Conservation (phyloP, 2,329 filamentous ascomycete species). For the Aspergillus alliaceus region DNA sequence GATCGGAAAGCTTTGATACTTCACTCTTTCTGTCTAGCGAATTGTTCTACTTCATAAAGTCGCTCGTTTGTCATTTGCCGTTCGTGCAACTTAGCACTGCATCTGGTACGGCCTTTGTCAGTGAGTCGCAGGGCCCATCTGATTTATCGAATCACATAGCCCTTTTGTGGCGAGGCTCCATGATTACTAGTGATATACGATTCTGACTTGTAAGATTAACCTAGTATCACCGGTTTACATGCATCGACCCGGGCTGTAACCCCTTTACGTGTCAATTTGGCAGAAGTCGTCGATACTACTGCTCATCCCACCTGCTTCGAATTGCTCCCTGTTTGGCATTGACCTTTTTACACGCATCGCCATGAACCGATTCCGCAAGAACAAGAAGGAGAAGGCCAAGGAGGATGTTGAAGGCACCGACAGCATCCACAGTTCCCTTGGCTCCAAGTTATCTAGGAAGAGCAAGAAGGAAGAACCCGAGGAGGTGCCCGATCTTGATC, state of each 20-base stretch:
- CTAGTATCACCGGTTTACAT: slow-evolving; percentile 2
- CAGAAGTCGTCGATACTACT: not conserved
- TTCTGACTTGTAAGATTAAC: slow-evolving; percentile 13
- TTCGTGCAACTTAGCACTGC: not conserved
- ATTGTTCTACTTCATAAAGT: not conserved
- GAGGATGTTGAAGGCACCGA: slow-evolving; percentile 22
- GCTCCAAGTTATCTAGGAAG: slow-evolving; percentile 49
- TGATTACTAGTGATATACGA: slow-evolving; percentile 3
- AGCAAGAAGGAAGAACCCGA: slow-evolving; percentile 51
- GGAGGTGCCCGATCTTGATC: slow-evolving; percentile 63
- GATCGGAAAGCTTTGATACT: not conserved
- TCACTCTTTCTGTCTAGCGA: not conserved
- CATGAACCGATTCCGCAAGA: slow-evolving; percentile 45
- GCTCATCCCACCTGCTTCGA: not conserved
- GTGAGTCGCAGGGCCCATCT: slow-evolving; percentile 3
- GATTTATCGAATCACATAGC: slow-evolving; percentile 4
- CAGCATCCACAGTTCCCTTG: slow-evolving; percentile 43
- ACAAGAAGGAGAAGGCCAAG: slow-evolving; percentile 35
- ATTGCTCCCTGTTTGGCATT: not conserved
- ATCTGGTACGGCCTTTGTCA: not conserved
- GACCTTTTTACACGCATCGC: not conserved
- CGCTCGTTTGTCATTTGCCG: not conserved
- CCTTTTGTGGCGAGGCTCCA: slow-evolving; percentile 1
- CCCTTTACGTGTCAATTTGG: not conserved
- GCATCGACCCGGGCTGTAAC: not conserved